These are phyloP conservation scores for Coniochaeta sp. DNA, from an alignment of 2,329 filamentous ascomycete species.

Conservation along the genomic window DNA sequence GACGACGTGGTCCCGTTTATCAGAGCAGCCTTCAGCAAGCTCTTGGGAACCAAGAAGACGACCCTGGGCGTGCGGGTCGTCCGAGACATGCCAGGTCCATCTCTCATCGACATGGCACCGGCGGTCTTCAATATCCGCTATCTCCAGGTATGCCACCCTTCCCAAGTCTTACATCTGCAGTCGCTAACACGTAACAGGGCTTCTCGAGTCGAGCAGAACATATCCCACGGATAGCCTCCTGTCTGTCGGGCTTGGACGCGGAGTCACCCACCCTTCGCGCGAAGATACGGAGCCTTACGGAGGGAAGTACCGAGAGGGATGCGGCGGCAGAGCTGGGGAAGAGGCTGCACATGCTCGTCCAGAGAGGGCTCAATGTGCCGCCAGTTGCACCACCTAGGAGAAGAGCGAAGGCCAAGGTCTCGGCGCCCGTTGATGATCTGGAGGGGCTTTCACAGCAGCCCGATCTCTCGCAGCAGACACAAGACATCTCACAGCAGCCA, in stretches of 20 bases:
- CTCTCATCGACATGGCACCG: neutral
- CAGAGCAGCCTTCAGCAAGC: neutral
- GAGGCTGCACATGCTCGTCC: neutral
- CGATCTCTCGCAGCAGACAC: neutral
- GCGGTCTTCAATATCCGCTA: neutral
- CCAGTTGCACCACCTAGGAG: neutral
- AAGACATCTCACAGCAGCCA: neutral
- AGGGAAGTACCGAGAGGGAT: neutral
- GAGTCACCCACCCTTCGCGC: neutral
- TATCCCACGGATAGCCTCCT: neutral
- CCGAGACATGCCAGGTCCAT: neutral
- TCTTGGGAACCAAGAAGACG: neutral
- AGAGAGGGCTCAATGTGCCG: neutral
- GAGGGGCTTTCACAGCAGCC: neutral
- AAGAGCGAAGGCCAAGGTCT: neutral
- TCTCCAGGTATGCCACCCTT: neutral
- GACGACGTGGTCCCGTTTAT: neutral
- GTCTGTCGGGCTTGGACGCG: neutral
- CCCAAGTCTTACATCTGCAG: neutral
- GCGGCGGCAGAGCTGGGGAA: neutral
- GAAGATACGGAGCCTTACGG: neutral
- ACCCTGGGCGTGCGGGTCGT: neutral
- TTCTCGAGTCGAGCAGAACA: neutral
- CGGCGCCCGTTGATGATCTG: neutral
- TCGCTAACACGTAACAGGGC: neutral